Evolutionary conservation across 2,329 filamentous ascomycete genomes (phyloP).

Genomic region (Fusarium globosum): DNA sequence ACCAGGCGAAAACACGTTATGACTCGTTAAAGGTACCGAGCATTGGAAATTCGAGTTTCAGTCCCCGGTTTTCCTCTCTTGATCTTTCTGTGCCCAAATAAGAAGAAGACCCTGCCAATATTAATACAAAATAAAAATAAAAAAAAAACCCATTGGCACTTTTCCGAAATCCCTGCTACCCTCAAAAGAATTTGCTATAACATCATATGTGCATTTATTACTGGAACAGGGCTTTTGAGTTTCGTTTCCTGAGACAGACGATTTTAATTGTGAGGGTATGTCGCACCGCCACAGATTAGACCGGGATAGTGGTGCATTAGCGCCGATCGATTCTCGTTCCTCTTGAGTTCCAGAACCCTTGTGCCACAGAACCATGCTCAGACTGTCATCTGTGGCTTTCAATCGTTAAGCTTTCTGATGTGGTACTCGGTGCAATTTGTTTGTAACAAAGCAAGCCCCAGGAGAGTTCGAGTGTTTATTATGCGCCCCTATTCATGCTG

Average conservation of each 20-base stretch:
- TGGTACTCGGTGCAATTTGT: not conserved
- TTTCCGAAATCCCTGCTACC: not conserved
- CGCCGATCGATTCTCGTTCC: conserved; percentile 47
- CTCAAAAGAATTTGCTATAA: not conserved
- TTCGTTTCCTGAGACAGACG: conserved; percentile 6
- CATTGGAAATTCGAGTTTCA: conserved; percentile 2
- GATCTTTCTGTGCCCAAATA: not conserved
- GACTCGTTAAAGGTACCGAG: not conserved
- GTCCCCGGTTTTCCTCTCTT: not conserved
- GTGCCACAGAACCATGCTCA: conserved; percentile 14
- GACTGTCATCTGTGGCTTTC: conserved; percentile 5
- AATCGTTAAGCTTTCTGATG: not conserved
- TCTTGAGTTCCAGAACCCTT: conserved; percentile 42
- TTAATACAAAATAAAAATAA: not conserved
- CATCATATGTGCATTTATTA: not conserved
- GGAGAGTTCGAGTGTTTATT: not conserved
- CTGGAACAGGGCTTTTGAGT: not conserved
- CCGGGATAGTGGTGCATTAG: conserved; percentile 48
- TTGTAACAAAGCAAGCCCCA: not conserved
- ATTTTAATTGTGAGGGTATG: conserved; percentile 21
- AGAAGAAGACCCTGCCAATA: too few relatives aligned
- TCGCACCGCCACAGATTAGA: conserved; percentile 51
- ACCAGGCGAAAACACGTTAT: not conserved
- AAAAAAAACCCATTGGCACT: not conserved
- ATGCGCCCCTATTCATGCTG: not conserved